Base-by-base conservation (phyloP, 2,329 filamentous ascomycete genomes). In the Niveomyces coronatus region DNA sequence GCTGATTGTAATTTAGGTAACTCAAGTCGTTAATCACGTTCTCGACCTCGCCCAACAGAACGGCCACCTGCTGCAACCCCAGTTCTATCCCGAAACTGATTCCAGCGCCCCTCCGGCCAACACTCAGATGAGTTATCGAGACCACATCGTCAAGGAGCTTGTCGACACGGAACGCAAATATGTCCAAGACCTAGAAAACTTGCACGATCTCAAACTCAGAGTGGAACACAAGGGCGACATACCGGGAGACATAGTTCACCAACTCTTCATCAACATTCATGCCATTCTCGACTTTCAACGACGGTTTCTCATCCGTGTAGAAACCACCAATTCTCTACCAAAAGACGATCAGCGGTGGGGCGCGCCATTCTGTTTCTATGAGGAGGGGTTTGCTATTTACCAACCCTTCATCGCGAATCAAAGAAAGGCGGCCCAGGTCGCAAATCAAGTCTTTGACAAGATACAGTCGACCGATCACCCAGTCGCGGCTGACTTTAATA, bases 401-500 rank as follows among this genome's bases (percentile, higher is more conserved):
- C 85, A 94, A 52, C 88, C 88, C 2, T 98, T 96, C 52, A 96
- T 96, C 49, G 86, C 91, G 23, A 98, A 98, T 54, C 89, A 95
- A 63, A 79, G 85, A 48, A 88, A 86, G 55, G 93, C 89, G 42
- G 87, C 89, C 37, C 75, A 82, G 48, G 75, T 85, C n/a, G 88
- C 87, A 11, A 79, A 84, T 49, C 74, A 80, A 43, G 81, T 89
- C 43, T 95, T 93, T 57, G 83, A 91, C 51, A 93, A 91, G 57
- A 85, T 96, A 37, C 74, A 76, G 47, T 64, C 74, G 22, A 85
- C 85, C 30, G 82, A 74, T 35, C 86, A 78, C 37, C 77, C 71
- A 48, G 91, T 95, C 53, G 85, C 91, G 5, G 80, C 85, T 44
- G 86, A 89, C 50, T 85, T 85, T 42, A 87, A 89, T 45, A 86